Conservation (phyloP, 257 asterid genomes). For the Striga asiatica region DNA sequence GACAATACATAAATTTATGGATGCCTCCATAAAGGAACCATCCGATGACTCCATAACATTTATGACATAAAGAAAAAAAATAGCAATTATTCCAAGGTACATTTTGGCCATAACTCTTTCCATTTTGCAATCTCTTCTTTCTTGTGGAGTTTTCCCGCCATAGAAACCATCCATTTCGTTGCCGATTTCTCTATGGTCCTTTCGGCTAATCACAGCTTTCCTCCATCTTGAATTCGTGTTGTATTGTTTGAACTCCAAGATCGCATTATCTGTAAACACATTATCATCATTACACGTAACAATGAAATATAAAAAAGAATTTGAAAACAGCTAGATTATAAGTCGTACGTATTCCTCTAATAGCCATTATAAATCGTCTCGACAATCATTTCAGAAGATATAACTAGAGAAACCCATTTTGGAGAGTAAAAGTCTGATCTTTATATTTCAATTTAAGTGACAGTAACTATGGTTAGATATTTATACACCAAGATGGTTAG, state of each 20-base stretch:
- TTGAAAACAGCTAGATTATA: too few species aligned
- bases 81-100: slow-evolving; percentile 37
- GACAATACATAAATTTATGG: too few species aligned
- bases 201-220: slow-evolving; percentile 32
- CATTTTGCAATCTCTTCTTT: slow-evolving; percentile 54
- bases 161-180: slow-evolving; percentile 62
- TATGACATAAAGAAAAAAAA: too few species aligned
- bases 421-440: too few species aligned
- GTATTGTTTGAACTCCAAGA: slow-evolving; percentile 85
- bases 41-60: too few species aligned
- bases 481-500: too few species aligned
- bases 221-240: slow-evolving; percentile 59
- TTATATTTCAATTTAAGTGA: too few species aligned
- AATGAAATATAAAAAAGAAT: neutral
- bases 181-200: slow-evolving; percentile 63
- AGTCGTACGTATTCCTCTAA: too few species aligned
- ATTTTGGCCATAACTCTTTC: slow-evolving; percentile 54
- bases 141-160: slow-evolving; percentile 61
- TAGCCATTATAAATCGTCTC: neutral
- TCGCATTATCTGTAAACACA: slow-evolving; percentile 33
- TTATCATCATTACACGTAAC: neutral
- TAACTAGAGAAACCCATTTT: too few species aligned
- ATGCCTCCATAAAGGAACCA: too few species aligned
- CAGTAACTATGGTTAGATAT: too few species aligned
- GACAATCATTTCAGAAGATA: neutral